Evolutionary conservation across 164 flowering plant genomes (phyloP).

Genomic region (Kalanchoe fedtschenkoi): DNA sequence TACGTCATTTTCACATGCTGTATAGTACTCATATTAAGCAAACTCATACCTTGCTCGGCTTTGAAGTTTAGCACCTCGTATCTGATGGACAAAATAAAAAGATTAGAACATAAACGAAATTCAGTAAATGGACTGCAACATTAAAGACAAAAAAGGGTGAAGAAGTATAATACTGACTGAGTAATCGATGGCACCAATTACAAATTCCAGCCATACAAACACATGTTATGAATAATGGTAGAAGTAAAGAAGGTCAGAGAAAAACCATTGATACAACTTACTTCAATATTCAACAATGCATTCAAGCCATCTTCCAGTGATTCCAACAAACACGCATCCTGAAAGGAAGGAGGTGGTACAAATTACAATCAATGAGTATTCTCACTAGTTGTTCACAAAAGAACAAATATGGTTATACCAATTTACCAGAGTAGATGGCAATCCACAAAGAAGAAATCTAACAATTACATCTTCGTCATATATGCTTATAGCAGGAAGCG

Average conservation of each 20-base stretch:
- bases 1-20: background rate
- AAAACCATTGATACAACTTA: conserved; percentile 24
- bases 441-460: conserved; percentile 90
- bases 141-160: background rate
- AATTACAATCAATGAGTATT: background rate
- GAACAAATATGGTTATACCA: background rate
- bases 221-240: background rate
- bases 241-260: background rate
- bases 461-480: conserved; percentile 77
- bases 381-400: background rate
- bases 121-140: background rate
- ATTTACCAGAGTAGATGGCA: conserved; percentile 46
- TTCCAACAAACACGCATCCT: conserved; percentile 74
- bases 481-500: conserved; percentile 69
- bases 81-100: conserved; percentile 33
- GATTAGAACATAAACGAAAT: background rate
- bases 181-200: background rate
- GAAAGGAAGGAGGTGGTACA: conserved; percentile 8
- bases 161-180: background rate
- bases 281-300: conserved; percentile 87
- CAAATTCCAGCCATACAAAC: background rate
- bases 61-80: conserved; percentile 89
- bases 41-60: conserved; percentile 59
- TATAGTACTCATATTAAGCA: background rate
- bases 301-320: conserved; percentile 90